phyloP scores from a whole-genome alignment of 176 grass and related monocot genomes.

The Lolium rigidum region DNA sequence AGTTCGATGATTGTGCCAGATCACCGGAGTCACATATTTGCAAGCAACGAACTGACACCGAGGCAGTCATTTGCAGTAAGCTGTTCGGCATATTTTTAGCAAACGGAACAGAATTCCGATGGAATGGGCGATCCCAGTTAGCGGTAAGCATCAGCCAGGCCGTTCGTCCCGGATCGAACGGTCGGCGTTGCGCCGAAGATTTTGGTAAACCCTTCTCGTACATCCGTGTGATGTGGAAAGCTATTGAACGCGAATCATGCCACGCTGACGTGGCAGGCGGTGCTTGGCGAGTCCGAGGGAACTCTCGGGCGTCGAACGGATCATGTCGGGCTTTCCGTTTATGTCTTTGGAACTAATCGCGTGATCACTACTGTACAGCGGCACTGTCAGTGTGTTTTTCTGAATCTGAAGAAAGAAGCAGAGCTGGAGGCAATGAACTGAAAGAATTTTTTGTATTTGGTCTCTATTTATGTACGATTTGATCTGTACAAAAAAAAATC shows the following conservation, averaged over 20 bases:
- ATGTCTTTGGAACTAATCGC: background rate
- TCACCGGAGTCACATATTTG: background rate
- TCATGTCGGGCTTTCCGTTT: background rate
- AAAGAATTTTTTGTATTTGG: background rate
- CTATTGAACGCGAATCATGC: background rate
- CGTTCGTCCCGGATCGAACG: background rate
- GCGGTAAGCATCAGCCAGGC: background rate
- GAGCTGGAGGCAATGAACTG: background rate
- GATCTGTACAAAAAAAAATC: slow-evolving; percentile 26
- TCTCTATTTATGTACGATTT: slow-evolving; percentile 6
- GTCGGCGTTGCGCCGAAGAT: background rate
- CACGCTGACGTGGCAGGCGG: background rate
- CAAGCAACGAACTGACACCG: slow-evolving; percentile 33
- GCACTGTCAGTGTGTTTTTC: background rate
- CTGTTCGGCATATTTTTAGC: background rate
- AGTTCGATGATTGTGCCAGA: background rate
- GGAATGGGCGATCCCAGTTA: background rate
- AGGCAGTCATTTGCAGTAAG: background rate
- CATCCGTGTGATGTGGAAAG: background rate
- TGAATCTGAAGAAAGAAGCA: background rate
- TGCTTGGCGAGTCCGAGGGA: background rate
- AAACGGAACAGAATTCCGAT: background rate
- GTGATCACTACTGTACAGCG: background rate
- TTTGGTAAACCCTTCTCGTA: background rate
- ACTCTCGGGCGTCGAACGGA: background rate